These are phyloP conservation scores for Neonectria neomacrospora DNA, from an alignment of 2,329 filamentous ascomycete genomes.

Conservation along the genomic window DNA sequence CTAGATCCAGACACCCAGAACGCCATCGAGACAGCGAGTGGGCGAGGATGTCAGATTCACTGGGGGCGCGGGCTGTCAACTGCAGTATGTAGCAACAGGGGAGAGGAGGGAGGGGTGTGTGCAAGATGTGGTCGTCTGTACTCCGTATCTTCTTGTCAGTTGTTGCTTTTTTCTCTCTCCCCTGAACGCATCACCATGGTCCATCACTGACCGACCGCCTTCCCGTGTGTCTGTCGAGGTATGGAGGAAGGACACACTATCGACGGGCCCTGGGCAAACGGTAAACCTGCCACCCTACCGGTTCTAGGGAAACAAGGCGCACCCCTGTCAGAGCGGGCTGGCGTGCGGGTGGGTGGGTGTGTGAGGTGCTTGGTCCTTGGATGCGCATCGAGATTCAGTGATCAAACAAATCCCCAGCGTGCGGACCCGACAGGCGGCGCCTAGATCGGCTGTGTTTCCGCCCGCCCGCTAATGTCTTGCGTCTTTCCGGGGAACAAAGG, in stretches of 20 bases:
- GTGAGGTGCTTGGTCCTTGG: background rate
- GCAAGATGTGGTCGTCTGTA: constrained; percentile 10
- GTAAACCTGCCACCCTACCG: constrained; percentile 4
- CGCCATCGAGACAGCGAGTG: background rate
- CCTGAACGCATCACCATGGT: constrained; percentile 15
- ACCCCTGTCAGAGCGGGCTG: constrained; percentile 15
- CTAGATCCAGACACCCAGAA: constrained; percentile 1
- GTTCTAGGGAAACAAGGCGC: constrained; percentile 2
- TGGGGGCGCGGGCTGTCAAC: background rate
- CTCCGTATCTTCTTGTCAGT: constrained; percentile 18
- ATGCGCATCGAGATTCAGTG: constrained; percentile 21
- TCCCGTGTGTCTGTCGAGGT: constrained; percentile 1
- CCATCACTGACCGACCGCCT: background rate
- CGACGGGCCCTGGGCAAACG: constrained; percentile 3
- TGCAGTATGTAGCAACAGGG: constrained; percentile 8
- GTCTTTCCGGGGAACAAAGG: constrained; percentile 18
- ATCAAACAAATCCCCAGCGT: constrained; percentile 20
- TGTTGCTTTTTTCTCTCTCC: constrained; percentile 2
- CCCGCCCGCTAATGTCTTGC: constrained; percentile 24
- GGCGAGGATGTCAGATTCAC: background rate
- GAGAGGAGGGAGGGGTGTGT: background rate
- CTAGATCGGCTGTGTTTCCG: constrained; percentile 26
- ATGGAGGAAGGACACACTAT: constrained; percentile 9
- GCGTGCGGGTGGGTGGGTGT: background rate
- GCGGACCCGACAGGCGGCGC: constrained; percentile 16